Evolutionary conservation across 1,284 basidiomycete species (phyloP).

Genomic region (Somion occarium): DNA sequence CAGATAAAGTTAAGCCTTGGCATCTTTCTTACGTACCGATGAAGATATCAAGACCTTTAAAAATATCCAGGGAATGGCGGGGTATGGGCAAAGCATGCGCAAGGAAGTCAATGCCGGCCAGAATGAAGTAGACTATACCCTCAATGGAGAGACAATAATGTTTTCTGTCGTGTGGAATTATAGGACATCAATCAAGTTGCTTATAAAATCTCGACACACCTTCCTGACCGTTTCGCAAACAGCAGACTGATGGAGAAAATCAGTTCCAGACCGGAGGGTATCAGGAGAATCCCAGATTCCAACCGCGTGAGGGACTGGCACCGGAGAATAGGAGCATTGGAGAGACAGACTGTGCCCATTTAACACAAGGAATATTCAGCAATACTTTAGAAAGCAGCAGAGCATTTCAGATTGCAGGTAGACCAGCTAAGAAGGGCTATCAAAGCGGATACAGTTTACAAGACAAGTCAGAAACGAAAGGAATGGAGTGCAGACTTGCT

Average conservation of each 20-base stretch:
- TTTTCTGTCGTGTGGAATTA: too few relatives aligned
- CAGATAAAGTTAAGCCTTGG: not conserved
- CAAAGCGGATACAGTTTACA: not conserved
- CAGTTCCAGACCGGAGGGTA: conserved; percentile 60
- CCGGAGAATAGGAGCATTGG: conserved; percentile 63
- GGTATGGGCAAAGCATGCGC: conserved; percentile 49
- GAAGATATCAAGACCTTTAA: conserved; percentile 37
- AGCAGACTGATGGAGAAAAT: conserved; percentile 52
- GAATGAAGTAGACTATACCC: conserved; percentile 52
- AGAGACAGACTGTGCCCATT: conserved; percentile 58
- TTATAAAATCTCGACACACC: too few relatives aligned
- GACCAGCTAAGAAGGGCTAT: conserved; percentile 14
- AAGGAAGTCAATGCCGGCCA: conserved; percentile 57
- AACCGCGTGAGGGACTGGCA: conserved; percentile 49
- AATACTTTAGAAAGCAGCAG: conserved; percentile 14
- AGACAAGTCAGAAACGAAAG: conserved; percentile 21
- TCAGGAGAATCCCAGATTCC: conserved; percentile 48
- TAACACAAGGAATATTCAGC: conserved; percentile 12
- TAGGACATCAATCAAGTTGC: too few relatives aligned
- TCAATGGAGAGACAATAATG: conserved; percentile 60
- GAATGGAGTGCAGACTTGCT: conserved; percentile 36
- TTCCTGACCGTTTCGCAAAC: conserved; percentile 43
- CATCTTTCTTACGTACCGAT: conserved; percentile 34
- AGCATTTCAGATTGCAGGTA: conserved; percentile 19
- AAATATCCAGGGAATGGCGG: conserved; percentile 33